Evolutionary conservation across 2,329 filamentous ascomycete species (phyloP).

Genomic region (Arthrobotrys megalospora): DNA sequence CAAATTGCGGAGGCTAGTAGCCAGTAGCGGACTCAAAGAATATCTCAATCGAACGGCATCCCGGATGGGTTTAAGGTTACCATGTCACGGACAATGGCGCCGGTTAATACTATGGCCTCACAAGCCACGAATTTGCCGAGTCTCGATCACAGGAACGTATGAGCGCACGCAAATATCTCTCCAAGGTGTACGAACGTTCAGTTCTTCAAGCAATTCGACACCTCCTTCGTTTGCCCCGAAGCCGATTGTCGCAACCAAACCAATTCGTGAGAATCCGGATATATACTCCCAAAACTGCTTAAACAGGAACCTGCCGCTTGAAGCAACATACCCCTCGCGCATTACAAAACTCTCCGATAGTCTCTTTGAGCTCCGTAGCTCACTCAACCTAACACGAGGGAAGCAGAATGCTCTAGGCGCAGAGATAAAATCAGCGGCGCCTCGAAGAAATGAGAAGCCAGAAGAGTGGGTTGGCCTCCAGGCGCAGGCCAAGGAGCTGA

Average conservation of each 20-base stretch:
- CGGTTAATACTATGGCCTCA: background rate
- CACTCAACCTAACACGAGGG: conserved; percentile 76
- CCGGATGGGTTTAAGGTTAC: background rate
- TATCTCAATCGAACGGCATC: background rate
- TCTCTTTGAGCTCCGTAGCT: conserved; percentile 75
- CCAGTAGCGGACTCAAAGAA: background rate
- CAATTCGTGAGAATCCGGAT: conserved; percentile 87
- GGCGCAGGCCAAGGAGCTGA: conserved; percentile 76
- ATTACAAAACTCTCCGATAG: conserved; percentile 74
- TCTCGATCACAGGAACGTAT: background rate
- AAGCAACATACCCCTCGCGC: conserved; percentile 72
- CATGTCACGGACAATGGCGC: background rate
- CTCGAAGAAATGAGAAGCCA: conserved; percentile 67
- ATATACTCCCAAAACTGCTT: conserved; percentile 86
- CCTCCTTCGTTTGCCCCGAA: conserved; percentile 75
- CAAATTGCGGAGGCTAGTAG: background rate
- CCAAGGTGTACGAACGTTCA: background rate
- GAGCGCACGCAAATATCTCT: background rate
- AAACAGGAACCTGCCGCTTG: conserved; percentile 82
- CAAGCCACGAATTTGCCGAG: background rate
- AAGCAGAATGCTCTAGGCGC: conserved; percentile 76
- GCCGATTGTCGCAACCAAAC: conserved; percentile 84
- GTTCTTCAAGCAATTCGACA: background rate
- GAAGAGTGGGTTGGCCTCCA: conserved; percentile 72
- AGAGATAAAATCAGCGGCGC: conserved; percentile 70